phyloP scores from a whole-genome alignment of 352 stramenopile species.

The Globisporangium takayamanum region DNA sequence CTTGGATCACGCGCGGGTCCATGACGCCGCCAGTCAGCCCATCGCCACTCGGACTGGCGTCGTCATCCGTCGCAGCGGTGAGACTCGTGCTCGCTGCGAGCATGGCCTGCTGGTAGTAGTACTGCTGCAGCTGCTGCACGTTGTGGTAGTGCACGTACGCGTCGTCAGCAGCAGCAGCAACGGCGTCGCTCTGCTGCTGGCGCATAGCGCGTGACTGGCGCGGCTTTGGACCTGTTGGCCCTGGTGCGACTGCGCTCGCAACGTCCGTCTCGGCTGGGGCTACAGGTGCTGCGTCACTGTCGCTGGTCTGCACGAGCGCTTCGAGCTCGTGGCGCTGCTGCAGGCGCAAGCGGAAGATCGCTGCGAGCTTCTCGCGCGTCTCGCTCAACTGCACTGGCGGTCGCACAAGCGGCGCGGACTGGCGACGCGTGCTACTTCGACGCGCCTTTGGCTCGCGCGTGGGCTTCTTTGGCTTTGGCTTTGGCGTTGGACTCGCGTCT shows the following conservation, averaged over 20 bases:
- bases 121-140: slow-evolving; percentile 45
- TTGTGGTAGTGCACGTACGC: slow-evolving; percentile 43
- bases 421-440: not conserved
- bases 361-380: slow-evolving; percentile 44
- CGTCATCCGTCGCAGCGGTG: slow-evolving; percentile 12
- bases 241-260: too few relatives aligned
- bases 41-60: not conserved
- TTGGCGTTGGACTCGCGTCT: not conserved
- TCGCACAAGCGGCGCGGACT: not conserved
- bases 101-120: slow-evolving; percentile 62
- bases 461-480: not conserved
- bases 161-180: slow-evolving; percentile 10
- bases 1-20: slow-evolving; percentile 56
- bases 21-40: slow-evolving; percentile 41
- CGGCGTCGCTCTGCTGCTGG: slow-evolving; percentile 8
- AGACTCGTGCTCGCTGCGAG: slow-evolving; percentile 27
- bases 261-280: not conserved
- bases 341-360: slow-evolving; percentile 56
- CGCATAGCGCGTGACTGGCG: not conserved
- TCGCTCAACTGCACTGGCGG: not conserved
- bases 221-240: slow-evolving; percentile 2
- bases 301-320: slow-evolving; percentile 2
- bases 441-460: not conserved
- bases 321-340: slow-evolving; percentile 37
- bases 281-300: slow-evolving; percentile 6